A percentile compares a stretch with the other conserved stretches of the same genome.
Evolutionary conservation across 352 stramenopile genomes (phyloP).

Genomic region (Pythium monospermum): DNA sequence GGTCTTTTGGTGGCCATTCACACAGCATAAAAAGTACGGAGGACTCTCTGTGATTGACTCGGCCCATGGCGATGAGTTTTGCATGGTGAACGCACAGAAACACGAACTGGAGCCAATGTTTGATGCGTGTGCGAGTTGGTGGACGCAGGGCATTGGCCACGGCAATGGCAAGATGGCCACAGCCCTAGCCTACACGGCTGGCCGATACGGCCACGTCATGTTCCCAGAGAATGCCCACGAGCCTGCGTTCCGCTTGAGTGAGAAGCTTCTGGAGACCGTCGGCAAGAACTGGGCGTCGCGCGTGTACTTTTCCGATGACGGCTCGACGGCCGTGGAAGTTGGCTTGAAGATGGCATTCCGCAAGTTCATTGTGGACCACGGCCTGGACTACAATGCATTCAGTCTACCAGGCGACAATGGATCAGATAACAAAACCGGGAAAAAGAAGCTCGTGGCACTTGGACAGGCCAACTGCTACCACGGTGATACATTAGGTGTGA

Average conservation of each 20-base stretch:
- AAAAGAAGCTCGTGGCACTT: conserved; percentile 64
- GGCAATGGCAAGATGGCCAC: conserved; percentile 86
- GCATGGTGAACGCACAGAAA: conserved; percentile 38
- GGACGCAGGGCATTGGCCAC: conserved; percentile 90
- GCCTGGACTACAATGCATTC: conserved; percentile 46
- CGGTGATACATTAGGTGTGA: conserved; percentile 88
- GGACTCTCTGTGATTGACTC: conserved; percentile 86
- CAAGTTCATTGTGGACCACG: conserved; percentile 72
- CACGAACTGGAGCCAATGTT: conserved; percentile 69
- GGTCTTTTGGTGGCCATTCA: conserved; percentile 93
- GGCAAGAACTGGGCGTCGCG: conserved; percentile 80
- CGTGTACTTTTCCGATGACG: conserved; percentile 91
- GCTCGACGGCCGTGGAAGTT: conserved; percentile 88
- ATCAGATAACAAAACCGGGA: neutral
- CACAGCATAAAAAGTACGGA: conserved; percentile 85
- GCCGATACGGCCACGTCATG: conserved; percentile 90
- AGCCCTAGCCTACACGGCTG: conserved; percentile 83
- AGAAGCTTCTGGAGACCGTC: conserved; percentile 72
- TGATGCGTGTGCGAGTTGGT: conserved; percentile 90
- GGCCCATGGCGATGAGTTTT: conserved; percentile 86
- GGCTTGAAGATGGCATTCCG: conserved; percentile 91
- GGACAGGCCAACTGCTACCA: conserved; percentile 91
- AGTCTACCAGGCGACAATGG: conserved; percentile 1
- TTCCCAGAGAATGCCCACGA: conserved; percentile 90
- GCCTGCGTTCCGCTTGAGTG: conserved; percentile 71